These are phyloP conservation scores for Babesia bovis DNA, from an alignment of 169 alveolate genomes.

Conservation along the genomic window DNA sequence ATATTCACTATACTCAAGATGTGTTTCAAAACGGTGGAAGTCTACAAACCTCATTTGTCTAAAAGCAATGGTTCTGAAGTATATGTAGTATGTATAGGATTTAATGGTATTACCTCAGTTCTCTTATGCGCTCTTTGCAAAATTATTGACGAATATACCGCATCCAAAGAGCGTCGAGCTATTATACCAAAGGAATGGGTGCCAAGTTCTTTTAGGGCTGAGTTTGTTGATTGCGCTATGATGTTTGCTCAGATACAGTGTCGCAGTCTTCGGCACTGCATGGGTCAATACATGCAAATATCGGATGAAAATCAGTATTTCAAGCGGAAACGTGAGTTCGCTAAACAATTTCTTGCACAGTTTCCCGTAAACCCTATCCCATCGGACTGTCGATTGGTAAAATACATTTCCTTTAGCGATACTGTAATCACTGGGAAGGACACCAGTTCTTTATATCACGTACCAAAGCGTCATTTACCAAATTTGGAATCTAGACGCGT, in stretches of 20 bases:
- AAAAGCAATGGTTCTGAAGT: slow-evolving; percentile 72
- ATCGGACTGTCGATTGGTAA: slow-evolving; percentile 56
- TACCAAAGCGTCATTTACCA: slow-evolving; percentile 35
- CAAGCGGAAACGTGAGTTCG: slow-evolving; percentile 60
- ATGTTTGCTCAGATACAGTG: slow-evolving; percentile 64
- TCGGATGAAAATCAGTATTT: slow-evolving; percentile 51
- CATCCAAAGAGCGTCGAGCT: slow-evolving; percentile 8
- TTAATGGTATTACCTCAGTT: slow-evolving; percentile 77
- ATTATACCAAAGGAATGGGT: slow-evolving; percentile 72
- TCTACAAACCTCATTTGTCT: slow-evolving; percentile 72
- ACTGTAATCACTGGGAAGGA: slow-evolving; percentile 50
- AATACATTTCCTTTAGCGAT: slow-evolving; percentile 40
- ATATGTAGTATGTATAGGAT: slow-evolving; percentile 70
- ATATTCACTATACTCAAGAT: slow-evolving; percentile 66
- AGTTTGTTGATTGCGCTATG: slow-evolving; percentile 72
- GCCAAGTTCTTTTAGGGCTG: slow-evolving; percentile 71
- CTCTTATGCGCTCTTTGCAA: slow-evolving; percentile 67
- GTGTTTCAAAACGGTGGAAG: slow-evolving; percentile 74
- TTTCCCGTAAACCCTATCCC: slow-evolving; percentile 47
- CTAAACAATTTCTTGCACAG: slow-evolving; percentile 36
- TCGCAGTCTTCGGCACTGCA: slow-evolving; percentile 41
- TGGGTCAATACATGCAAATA: slow-evolving; percentile 32
- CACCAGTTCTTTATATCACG: slow-evolving; percentile 57
- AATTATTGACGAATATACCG: slow-evolving; percentile 46
- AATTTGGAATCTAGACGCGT: slow-evolving; percentile 29